Conservation (phyloP, 305 asterid genomes). For the Solanum hybrid region DNA sequence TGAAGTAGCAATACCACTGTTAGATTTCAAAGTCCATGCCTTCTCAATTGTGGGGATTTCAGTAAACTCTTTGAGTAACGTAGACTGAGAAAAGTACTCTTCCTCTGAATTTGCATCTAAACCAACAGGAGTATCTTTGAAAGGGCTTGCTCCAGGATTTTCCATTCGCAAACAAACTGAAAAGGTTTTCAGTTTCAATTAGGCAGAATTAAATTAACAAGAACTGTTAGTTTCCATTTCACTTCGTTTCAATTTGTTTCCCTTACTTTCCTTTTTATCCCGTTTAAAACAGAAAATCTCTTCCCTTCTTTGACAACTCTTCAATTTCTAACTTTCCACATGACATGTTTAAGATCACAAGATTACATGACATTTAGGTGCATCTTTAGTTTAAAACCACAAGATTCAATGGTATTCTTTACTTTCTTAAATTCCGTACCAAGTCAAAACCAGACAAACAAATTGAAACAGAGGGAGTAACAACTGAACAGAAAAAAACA, state of each 20-base stretch:
- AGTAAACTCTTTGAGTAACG: conserved; percentile 56
- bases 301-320: neutral
- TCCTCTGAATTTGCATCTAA: conserved; percentile 39
- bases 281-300: neutral
- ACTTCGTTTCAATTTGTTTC: neutral
- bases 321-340: neutral
- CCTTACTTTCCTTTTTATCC: neutral
- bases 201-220: neutral
- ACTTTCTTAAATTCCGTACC: neutral
- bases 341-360: neutral
- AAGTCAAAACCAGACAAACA: neutral
- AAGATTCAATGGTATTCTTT: neutral
- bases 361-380: neutral
- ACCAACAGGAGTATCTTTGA: conserved; percentile 25
- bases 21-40: conserved; percentile 76
- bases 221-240: neutral
- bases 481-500: neutral
- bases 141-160: conserved; percentile 25
- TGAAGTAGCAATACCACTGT: conserved; percentile 35
- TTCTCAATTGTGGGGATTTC: conserved; percentile 67
- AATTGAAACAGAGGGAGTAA: neutral
- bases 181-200: neutral
- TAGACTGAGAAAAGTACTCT: conserved; percentile 46
- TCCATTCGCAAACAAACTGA: conserved; percentile 45
- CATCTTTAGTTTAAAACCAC: neutral